Evolutionary conservation across 169 alveolate species (phyloP), one percentile per base, ranked within the genome.

Genomic region (Cryptosporidium sp.): DNA sequence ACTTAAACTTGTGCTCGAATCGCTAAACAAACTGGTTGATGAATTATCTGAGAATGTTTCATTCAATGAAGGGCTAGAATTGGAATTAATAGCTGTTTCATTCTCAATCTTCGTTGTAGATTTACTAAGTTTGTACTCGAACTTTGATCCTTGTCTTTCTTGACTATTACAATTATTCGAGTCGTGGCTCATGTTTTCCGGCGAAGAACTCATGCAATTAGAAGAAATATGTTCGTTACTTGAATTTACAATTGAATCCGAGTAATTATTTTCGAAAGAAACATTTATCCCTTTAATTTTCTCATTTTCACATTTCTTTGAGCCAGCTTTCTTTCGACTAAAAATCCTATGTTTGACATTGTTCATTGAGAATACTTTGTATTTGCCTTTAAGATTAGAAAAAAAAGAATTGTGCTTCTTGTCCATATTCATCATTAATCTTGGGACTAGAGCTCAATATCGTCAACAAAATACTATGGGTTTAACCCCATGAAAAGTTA

Each of bases 401-500:
- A 65, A 29, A 21, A 65, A 18, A 14, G 52, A 65, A 33, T 8
- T 26, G 0, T 37, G 31, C 0, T 65, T 65, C 0, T 6, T 8
- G 8, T 7, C 1, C 33, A 10, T 16, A 2, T 12, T n/a, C 45
- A 26, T 65, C 16, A 65, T 65, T 65, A 6, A 65, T 33, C 12
- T 65, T 8, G 18, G 51, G 23, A n/a, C 3, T 21, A 56, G n/a
- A 26, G 67, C 14, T 56, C 67, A 65, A 21, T 33, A 3, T 31
- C 18, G 33, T 23, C 3, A 65, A 65, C 18, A 33, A 33, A 65
- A 33, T 31, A 33, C 1, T 14, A 2, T 18, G 51, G 72, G 72
- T 65, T 65, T 65, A 29, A 65, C 72, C 29, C 72, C 4, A 65
- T 31, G 48, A 65, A 65, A 65, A 65, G 9, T 26, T 7, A 31